Evolutionary conservation across 176 grass and related monocot species (phyloP).

Genomic region (Eremochloa ophiuroides): DNA sequence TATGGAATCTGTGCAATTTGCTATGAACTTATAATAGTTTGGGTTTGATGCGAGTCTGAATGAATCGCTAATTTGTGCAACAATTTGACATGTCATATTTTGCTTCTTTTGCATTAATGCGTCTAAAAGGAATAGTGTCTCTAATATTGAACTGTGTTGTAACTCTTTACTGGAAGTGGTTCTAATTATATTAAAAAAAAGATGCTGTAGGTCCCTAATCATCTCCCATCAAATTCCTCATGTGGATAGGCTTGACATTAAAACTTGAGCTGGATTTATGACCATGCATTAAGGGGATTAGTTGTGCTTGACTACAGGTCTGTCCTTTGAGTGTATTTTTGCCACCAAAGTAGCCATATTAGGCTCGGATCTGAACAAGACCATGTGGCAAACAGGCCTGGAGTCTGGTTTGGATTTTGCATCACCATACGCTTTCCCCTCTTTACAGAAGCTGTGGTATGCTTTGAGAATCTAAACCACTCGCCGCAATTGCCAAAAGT

Average conservation of each 20-base stretch:
- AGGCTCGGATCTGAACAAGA: neutral
- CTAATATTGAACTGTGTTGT: neutral
- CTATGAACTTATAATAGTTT: constrained; percentile 10
- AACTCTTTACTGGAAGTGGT: neutral
- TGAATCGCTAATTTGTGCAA: constrained; percentile 7
- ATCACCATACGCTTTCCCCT: neutral
- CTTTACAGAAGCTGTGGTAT: neutral
- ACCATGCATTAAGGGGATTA: neutral
- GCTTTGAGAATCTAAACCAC: neutral
- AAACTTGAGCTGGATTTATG: neutral
- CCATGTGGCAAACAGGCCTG: neutral
- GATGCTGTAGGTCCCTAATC: neutral
- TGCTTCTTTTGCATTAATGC: neutral
- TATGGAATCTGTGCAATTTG: neutral
- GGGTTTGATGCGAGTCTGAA: neutral
- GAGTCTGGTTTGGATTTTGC: neutral
- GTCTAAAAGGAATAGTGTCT: neutral
- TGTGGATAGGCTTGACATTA: neutral
- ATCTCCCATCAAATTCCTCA: neutral
- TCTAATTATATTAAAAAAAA: neutral
- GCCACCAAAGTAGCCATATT: neutral
- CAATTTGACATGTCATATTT: neutral
- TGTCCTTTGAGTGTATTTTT: neutral
- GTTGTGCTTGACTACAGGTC: neutral
- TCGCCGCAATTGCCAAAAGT: neutral